phyloP scores from a whole-genome alignment of 768 basidiomycete species.

The Macrolepiota dolichaula region DNA sequence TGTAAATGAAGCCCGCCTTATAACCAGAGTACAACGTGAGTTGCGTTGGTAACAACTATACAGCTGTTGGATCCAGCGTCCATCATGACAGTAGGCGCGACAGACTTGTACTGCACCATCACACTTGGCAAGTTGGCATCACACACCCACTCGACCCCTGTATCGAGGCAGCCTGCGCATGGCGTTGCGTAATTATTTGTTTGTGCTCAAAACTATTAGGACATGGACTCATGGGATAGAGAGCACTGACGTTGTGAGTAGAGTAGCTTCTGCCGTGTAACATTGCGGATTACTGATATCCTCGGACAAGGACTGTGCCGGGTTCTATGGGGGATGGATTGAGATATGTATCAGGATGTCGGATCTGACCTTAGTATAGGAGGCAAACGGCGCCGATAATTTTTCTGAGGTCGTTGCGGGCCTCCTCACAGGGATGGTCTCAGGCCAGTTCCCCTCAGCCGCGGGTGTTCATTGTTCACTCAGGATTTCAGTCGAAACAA shows the following conservation, averaged over 20 bases:
- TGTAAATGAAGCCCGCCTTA: neutral
- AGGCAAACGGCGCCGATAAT: neutral
- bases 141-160: conserved; percentile 88
- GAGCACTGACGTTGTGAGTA: conserved; percentile 86
- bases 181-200: conserved; percentile 88
- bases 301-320: conserved; percentile 73
- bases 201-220: conserved; percentile 77
- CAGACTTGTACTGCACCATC: conserved; percentile 78
- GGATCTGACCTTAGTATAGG: conserved; percentile 84
- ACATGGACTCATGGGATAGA: conserved; percentile 92
- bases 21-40: neutral
- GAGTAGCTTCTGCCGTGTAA: conserved; percentile 19
- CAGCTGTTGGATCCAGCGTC: neutral
- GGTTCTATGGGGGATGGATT: conserved; percentile 86
- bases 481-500: conserved; percentile 69
- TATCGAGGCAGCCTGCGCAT: conserved; percentile 95
- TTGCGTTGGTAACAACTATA: neutral
- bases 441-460: conserved; percentile 15
- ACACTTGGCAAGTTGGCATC: too few relatives aligned
- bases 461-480: neutral
- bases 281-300: neutral
- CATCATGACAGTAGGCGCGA: conserved; percentile 1
- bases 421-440: conserved; percentile 68
- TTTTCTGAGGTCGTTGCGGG: conserved; percentile 40
- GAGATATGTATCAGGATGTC: conserved; percentile 66